Evolutionary conservation across 345 rosid genomes (phyloP), one percentile per base, ranked within the genome.

Genomic region (Eucalyptus victrix): DNA sequence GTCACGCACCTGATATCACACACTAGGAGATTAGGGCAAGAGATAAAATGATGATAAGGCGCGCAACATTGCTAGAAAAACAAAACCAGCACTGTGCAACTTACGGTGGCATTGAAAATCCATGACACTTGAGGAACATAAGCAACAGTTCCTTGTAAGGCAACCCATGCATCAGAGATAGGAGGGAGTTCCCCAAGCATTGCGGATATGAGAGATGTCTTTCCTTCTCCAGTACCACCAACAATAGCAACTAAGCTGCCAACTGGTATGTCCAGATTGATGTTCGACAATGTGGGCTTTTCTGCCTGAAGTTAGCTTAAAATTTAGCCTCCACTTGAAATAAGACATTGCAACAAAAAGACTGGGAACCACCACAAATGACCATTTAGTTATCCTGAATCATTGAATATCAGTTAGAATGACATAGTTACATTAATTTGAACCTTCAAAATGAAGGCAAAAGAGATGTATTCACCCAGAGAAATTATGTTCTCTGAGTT

Each of bases 161-260:
- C 92, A 90, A 95, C 95, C 40, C 90, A 91, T 87, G 99, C 76
- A 81, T 92, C 16, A 49, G 93, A 93, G 54, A 88, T 89, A 60
- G 95, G 91, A 89, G 98, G 97, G 87, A 97, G 89, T 93, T 97
- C 99, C 86, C 99, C 98, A 47, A 97, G 95, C 96, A 98, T 97
- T 94, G 99, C 99, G 6, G 98, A 97, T 89, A 96, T 88, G 88
- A 98, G 97, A 24, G 99, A 97, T 26, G 99, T 96, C 92, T 98
- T 98, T 89, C 99, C 99, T 92, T 98, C 98, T 89, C 99, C 99
- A 16, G 99, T 98, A 89, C 97, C 96, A 87, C 99, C 99, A 89
- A 98, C 97, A 90, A 98, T 88, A 30, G 99, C 99, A 88, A 96
- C 96, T 88, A 98, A 94, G 93, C 96, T 94, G 26, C 99, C 99